Percentiles rank a stretch among this genome's conserved stretches.
Evolutionary conservation across 768 basidiomycete genomes (phyloP).

Genomic region (Baorangia bicolor): DNA sequence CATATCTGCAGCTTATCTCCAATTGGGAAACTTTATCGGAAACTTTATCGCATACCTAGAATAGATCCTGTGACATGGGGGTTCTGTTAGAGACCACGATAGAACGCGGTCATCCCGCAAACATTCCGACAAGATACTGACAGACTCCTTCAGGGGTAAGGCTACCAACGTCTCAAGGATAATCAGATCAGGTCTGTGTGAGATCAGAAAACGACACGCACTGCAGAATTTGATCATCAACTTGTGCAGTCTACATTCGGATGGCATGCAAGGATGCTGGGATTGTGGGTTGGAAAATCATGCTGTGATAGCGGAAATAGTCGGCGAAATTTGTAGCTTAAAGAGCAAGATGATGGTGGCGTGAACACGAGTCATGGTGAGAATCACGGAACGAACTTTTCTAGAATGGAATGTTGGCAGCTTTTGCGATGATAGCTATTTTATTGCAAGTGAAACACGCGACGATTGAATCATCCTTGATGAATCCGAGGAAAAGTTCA

Average conservation of each 20-base stretch:
- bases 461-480: constrained; percentile 91
- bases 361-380: constrained; percentile 19
- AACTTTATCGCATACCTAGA: constrained; percentile 32
- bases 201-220: constrained; percentile 24
- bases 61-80: constrained; percentile 2
- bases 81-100: constrained; percentile 1
- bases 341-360: constrained; percentile 22
- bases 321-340: constrained; percentile 95
- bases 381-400: constrained; percentile 55
- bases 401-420: constrained; percentile 93
- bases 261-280: constrained; percentile 69
- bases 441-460: constrained; percentile 57
- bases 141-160: constrained; percentile 91
- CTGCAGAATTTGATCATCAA: constrained; percentile 37
- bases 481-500: constrained; percentile 83
- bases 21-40: constrained; percentile 36
- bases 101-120: constrained; percentile 56
- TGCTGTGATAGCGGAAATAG: constrained; percentile 91
- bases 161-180: constrained; percentile 90
- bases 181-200: constrained; percentile 81
- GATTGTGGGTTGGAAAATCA: constrained; percentile 81
- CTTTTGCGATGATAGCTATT: constrained; percentile 94
- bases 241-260: constrained; percentile 95
- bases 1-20: constrained; percentile 20
- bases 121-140: constrained; percentile 95